A percentile compares a stretch with the other conserved stretches of the same genome.
phyloP scores from a whole-genome alignment of 75 land plant species.

The Gnetum montanum region DNA sequence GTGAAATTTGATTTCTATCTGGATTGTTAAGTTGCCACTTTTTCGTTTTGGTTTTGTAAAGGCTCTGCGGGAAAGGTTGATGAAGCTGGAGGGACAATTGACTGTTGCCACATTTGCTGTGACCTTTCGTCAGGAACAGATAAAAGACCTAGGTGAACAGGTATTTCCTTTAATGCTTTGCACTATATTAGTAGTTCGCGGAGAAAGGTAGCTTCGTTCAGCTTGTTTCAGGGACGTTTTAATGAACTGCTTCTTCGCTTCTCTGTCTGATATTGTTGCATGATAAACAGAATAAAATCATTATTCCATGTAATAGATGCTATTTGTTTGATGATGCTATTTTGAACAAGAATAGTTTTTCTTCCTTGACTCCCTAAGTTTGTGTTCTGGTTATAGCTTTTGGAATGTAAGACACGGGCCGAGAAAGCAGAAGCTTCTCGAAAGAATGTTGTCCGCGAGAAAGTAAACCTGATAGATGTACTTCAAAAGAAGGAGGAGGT shows the following conservation, averaged over 20 bases:
- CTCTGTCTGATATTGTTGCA: no score
- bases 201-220: no score
- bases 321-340: no score
- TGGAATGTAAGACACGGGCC: slow-evolving; percentile 25
- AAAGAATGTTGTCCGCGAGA: slow-evolving; percentile 35
- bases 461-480: slow-evolving; percentile 16
- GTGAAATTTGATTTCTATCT: neutral
- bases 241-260: no score
- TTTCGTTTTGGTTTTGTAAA: neutral
- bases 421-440: slow-evolving; percentile 36
- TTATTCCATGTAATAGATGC: no score
- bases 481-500: slow-evolving; percentile 49
- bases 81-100: slow-evolving; percentile 50
- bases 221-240: no score
- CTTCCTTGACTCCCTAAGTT: no score
- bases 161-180: no score
- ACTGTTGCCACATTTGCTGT: slow-evolving; percentile 20
- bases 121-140: slow-evolving; percentile 28
- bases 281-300: no score
- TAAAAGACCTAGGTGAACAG: slow-evolving; percentile 45
- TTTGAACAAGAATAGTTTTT: no score
- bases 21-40: neutral
- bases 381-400: slow-evolving; percentile 41
- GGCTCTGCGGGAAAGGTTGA: slow-evolving; percentile 20
- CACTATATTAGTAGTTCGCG: no score